A percentile compares a stretch with the other conserved stretches of the same genome.
These are phyloP conservation scores for Aspergillus novoparasiticus DNA, from an alignment of 2,329 filamentous ascomycete genomes.

Conservation along the genomic window DNA sequence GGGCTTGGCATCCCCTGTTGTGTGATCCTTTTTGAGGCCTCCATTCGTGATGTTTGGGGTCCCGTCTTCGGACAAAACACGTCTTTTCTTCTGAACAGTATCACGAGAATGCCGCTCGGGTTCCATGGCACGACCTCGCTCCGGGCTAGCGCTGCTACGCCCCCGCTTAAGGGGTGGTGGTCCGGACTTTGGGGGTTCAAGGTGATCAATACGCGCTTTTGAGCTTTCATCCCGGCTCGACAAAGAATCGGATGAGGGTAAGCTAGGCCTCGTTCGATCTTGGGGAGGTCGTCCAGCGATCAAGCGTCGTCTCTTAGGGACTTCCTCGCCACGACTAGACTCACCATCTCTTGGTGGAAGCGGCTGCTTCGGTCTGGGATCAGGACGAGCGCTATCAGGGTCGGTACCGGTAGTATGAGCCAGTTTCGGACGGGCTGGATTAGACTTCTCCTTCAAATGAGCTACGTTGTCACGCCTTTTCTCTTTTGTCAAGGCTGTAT, in stretches of 20 bases:
- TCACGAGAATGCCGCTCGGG: constrained; percentile 34
- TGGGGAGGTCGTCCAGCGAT: constrained; percentile 46
- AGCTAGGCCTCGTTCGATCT: constrained; percentile 39
- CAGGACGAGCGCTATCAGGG: constrained; percentile 32
- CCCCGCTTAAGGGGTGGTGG: constrained; percentile 40
- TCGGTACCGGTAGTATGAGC: constrained; percentile 33
- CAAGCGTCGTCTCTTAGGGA: constrained; percentile 41
- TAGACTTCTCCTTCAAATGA: constrained; percentile 30
- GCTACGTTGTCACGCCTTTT: constrained; percentile 28
- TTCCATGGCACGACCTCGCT: constrained; percentile 22
- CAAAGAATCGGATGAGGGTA: constrained; percentile 44
- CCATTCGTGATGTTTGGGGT: constrained; percentile 34
- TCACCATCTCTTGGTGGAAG: constrained; percentile 35
- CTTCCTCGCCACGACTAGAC: constrained; percentile 36
- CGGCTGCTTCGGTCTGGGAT: constrained; percentile 32
- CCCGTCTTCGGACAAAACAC: constrained; percentile 44
- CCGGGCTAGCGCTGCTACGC: constrained; percentile 46
- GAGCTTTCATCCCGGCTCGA: constrained; percentile 41
- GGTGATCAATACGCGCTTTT: constrained; percentile 34
- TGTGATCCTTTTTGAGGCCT: constrained; percentile 29
- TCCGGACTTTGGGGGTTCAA: constrained; percentile 28
- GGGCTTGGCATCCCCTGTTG: constrained; percentile 24
- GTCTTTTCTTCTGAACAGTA: constrained; percentile 46
- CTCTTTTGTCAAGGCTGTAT: constrained; percentile 26
- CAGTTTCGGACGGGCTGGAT: constrained; percentile 26